Base-by-base conservation (phyloP, 2,329 filamentous ascomycete species). In the Aspergillus alliaceus region DNA sequence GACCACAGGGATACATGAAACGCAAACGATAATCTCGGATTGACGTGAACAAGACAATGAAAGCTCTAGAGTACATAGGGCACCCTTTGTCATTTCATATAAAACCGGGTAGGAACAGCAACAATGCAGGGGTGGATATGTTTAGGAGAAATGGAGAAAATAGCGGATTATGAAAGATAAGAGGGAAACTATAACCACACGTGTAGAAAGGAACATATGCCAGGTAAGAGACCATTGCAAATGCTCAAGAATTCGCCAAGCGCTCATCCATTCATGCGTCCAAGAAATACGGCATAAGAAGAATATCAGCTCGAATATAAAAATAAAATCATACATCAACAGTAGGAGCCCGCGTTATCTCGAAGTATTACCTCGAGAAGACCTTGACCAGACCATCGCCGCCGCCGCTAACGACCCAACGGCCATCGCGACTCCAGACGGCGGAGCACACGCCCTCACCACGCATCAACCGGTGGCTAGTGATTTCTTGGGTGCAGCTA, bases 381-480 rank as follows among this genome's bases (percentile, higher is more conserved):
- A 98, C 93, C 80, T 98, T 98, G 60, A 97, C 93, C 34, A 96
- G 89, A 6, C 95, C 95, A 73, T 99, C 95, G 12, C 95, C 95
- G 39, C 95, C 95, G 35, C 90, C 93, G 67, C 91, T 96, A 56
- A 98, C 91, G 35, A 99, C 93, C 84, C 95, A 95, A 64, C 92
- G 86, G 32, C 93, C 93, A 71, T 99, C 95, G 67, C 92, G 90
- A 71, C 92, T 96, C 95, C 95, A 99, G 18, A 95, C 90, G 4
- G 96, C 93, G 15, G 89, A 86, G 76, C 93, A 98, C 7, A 98
- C 91, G 22, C 95, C 95, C 73, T 99, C 95, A 49, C 93, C 95
- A 51, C 95, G 86, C 93, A 98, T 97, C 63, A 96, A 84, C 39
- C 95, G 86, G 76, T 98, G 93, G 59, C 86, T 91, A 2, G 92